Conservation (phyloP, 2,329 filamentous ascomycete species). For the Paraconiothyrium sp. region DNA sequence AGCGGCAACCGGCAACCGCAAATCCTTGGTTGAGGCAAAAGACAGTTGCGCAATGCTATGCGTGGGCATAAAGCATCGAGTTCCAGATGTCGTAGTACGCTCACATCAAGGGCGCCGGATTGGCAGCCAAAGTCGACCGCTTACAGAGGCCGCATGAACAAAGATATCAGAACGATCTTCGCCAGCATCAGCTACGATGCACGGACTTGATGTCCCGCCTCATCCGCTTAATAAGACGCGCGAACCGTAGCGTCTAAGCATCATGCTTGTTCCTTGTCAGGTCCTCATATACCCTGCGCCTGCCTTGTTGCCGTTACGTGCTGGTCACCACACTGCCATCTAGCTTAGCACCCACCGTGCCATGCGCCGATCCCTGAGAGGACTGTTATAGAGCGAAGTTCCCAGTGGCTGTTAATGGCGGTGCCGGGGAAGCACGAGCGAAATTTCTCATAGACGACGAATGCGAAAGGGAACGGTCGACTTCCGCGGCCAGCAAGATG, state of each 20-base stretch:
- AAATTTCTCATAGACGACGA: background rate
- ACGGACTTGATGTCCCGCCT: background rate
- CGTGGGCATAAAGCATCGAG: no score
- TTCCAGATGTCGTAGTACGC: no score
- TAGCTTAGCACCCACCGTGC: constrained; percentile 1
- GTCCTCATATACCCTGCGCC: background rate
- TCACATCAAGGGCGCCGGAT: background rate
- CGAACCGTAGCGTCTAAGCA: constrained; percentile 7
- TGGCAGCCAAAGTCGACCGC: background rate
- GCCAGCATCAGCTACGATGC: background rate
- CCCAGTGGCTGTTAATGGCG: background rate
- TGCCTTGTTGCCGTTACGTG: background rate
- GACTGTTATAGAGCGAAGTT: constrained; percentile 2
- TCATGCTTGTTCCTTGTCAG: constrained; percentile 3
- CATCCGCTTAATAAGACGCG: background rate
- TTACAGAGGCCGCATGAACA: background rate
- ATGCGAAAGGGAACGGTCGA: background rate
- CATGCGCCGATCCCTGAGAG: background rate
- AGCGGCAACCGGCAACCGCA: background rate
- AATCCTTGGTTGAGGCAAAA: background rate
- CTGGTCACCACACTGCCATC: background rate
- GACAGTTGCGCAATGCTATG: background rate
- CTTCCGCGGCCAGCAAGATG: background rate
- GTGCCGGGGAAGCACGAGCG: background rate
- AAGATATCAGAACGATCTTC: background rate